phyloP scores from a whole-genome alignment of 2,329 filamentous ascomycete genomes.

The Trichoderma sp. region DNA sequence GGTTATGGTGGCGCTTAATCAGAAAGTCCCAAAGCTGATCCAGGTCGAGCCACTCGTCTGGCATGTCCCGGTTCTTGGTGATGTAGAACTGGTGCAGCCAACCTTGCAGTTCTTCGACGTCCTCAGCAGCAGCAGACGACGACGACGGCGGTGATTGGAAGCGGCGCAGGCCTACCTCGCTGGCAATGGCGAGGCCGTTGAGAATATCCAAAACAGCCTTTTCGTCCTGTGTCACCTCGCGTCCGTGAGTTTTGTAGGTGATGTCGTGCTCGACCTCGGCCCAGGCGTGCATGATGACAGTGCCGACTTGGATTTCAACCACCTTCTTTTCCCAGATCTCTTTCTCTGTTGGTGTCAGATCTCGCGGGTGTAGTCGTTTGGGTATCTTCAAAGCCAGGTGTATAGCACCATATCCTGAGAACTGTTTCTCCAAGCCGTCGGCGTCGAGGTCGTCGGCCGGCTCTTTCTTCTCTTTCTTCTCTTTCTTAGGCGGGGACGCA shows the following conservation, averaged over 20 bases:
- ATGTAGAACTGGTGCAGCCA: neutral
- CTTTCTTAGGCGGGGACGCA: neutral
- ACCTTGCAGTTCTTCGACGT: neutral
- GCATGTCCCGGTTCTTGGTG: neutral
- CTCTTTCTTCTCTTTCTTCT: too few relatives aligned
- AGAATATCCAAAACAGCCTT: neutral
- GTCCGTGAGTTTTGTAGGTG: neutral
- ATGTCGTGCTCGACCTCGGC: neutral
- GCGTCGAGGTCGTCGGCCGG: neutral
- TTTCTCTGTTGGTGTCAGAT: neutral
- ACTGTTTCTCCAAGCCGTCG: neutral
- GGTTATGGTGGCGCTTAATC: neutral
- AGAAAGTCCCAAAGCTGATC: neutral
- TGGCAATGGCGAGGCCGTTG: neutral
- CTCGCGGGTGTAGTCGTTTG: neutral
- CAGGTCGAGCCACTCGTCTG: neutral
- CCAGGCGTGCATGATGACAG: neutral
- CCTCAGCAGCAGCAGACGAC: too few relatives aligned
- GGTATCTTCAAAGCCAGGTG: neutral
- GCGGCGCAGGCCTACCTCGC: neutral
- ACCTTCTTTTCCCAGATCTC: neutral
- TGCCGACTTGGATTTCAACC: neutral
- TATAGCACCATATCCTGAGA: neutral
- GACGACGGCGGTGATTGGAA: neutral
- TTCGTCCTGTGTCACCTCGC: neutral